Conservation (phyloP, 192 early-diverging fungal genomes). For the Linnemannia zychae region DNA sequence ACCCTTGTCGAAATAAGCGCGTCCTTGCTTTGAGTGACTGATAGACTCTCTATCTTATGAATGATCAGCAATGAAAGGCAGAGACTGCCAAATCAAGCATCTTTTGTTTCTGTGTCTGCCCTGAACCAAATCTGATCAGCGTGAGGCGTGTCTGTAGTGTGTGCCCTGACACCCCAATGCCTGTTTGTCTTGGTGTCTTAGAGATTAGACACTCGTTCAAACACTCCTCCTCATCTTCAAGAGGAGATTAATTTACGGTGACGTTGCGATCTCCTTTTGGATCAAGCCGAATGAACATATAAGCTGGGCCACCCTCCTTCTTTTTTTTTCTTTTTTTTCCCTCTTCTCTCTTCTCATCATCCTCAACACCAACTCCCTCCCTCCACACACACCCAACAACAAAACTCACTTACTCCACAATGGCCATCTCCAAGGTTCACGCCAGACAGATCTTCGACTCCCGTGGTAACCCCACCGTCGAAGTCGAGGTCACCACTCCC, state of each 20-base stretch:
- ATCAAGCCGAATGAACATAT: background rate
- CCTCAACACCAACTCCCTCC: background rate
- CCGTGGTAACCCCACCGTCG: slow-evolving; percentile 98
- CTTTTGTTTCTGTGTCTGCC: too few species aligned
- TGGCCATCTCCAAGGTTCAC: slow-evolving; percentile 81
- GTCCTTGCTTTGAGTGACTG: too few species aligned
- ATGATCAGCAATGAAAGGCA: too few species aligned
- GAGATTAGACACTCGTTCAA: background rate
- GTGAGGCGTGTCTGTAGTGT: background rate
- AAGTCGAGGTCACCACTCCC: slow-evolving; percentile 96
- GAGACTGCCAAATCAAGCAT: too few species aligned
- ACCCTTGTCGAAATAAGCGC: too few species aligned
- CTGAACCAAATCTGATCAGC: too few species aligned
- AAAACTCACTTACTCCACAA: slow-evolving; percentile 44
- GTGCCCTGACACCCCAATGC: background rate
- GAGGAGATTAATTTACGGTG: slow-evolving; percentile 8
- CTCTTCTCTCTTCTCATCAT: background rate
- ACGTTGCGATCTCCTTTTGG: background rate
- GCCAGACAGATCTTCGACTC: slow-evolving; percentile 99
- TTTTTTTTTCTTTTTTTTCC: background rate
- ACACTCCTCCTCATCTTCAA: too few species aligned
- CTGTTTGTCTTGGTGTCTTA: background rate
- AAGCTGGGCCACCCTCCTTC: background rate
- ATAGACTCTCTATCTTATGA: too few species aligned
- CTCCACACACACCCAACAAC: slow-evolving; percentile 1